These are phyloP conservation scores for Russula virescens DNA, from an alignment of 768 basidiomycete species.

Conservation along the genomic window DNA sequence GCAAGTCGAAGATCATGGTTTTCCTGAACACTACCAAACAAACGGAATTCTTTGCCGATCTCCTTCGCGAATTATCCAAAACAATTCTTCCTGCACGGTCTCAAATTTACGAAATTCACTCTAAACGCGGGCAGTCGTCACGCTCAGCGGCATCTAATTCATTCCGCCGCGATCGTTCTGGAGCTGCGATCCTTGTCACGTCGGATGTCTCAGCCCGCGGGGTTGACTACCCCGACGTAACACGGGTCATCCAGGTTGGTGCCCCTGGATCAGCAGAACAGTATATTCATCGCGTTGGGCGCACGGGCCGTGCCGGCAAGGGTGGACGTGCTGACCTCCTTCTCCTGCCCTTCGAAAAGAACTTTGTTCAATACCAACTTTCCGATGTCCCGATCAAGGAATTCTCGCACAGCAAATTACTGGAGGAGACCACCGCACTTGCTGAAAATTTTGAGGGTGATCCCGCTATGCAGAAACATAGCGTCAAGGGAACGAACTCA, in stretches of 20 bases:
- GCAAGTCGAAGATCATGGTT: conserved; percentile 67
- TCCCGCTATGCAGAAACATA: conserved; percentile 33
- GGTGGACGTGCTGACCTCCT: conserved; percentile 73
- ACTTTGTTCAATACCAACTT: conserved; percentile 58
- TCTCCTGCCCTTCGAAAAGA: conserved; percentile 71
- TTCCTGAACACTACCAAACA: conserved; percentile 84
- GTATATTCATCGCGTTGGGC: conserved; percentile 82
- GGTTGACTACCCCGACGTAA: conserved; percentile 84
- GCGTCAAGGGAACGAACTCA: not conserved
- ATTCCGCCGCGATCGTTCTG: conserved; percentile 51
- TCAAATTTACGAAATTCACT: conserved; percentile 75
- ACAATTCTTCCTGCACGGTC: conserved; percentile 52
- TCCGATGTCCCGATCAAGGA: conserved; percentile 64
- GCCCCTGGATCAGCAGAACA: conserved; percentile 61
- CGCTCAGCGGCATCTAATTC: conserved; percentile 51
- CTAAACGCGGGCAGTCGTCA: conserved; percentile 54
- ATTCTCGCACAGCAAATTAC: conserved; percentile 44
- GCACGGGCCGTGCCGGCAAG: conserved; percentile 67
- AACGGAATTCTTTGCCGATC: conserved; percentile 65
- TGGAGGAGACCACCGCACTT: conserved; percentile 41
- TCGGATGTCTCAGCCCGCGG: conserved; percentile 89
- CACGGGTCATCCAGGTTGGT: conserved; percentile 88
- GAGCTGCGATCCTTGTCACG: conserved; percentile 64
- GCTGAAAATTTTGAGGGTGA: conserved; percentile 44
- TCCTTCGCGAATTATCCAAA: conserved; percentile 48